Conservation (phyloP, 305 asterid species). For the Ajuga reptans region DNA sequence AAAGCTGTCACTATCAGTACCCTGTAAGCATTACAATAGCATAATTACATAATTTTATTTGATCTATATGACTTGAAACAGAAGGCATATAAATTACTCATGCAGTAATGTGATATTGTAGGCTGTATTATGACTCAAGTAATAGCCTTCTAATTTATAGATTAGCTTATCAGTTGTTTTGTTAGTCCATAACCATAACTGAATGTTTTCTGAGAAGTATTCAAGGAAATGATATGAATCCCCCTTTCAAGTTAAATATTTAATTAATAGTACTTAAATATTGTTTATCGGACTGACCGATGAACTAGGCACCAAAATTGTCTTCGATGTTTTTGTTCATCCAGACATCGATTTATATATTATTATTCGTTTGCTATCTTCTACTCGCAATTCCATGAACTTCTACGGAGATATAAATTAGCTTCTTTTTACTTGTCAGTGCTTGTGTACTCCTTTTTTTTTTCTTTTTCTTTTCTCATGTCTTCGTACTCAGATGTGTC, state of each 20-base stretch:
- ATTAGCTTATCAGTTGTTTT: too few species aligned
- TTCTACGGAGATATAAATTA: background rate
- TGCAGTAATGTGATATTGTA: background rate
- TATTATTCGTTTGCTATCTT: conserved; percentile 5
- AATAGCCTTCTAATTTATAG: too few species aligned
- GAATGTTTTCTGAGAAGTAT: too few species aligned
- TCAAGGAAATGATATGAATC: too few species aligned
- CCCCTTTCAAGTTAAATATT: too few species aligned
- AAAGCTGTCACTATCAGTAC: background rate
- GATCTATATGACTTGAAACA: too few species aligned
- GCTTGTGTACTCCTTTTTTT: background rate
- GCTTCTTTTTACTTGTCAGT: background rate
- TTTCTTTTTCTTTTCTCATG: background rate
- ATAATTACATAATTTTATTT: background rate
- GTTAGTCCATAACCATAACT: too few species aligned
- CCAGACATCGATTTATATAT: background rate
- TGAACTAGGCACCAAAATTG: too few species aligned
- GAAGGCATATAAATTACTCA: too few species aligned
- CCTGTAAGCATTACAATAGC: background rate
- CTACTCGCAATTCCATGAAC: background rate
- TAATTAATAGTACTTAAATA: too few species aligned
- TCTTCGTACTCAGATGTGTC: background rate
- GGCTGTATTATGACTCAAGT: background rate
- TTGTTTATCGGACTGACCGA: too few species aligned
- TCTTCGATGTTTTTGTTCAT: background rate